Evolutionary conservation across 352 stramenopile species (phyloP), one percentile per base, ranked within the genome.

Genomic region (Globisporangium viniferum): DNA sequence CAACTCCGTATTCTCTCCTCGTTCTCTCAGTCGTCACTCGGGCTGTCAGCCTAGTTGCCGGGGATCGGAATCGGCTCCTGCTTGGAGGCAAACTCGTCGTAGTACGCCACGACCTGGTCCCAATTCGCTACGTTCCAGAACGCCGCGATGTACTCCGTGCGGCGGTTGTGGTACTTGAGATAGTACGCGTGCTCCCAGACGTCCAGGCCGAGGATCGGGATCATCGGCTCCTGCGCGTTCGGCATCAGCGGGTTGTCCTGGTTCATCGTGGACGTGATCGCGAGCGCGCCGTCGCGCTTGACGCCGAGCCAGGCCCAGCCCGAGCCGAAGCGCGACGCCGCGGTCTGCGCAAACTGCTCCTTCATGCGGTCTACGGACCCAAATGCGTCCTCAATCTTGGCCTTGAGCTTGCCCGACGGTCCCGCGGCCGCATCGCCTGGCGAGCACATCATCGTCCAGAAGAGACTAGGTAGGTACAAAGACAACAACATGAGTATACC

Each of bases 121-220:
- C 74, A 83, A 62, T 83, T 79, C 14, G 70, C 62, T 55, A 83
- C 72, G 64, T 81, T 80, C 74, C 76, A 83, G 48, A 82, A 86
- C 35, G 77, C 77, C 15, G 64, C 73, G 31, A 91, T 79, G 66
- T 91, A 91, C 63, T 80, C 78, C 2, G 73, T 24, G 35, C 82
- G 70, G 8, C 70, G 69, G 66, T 89, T 98, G 59, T 98, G 93
- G 86, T 99, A 98, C 82, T 99, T 97, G 67, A 98, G 86, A 87
- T 98, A 98, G 79, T 98, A 98, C 9, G 92, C 90, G 78, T 98
- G 93, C 76, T 99, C 95, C 97, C 97, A 99, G 54, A 99, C 93
- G 78, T 99, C 94, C 20, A 97, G 74, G 27, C 91, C 94, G 39
- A 99, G 81, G 70, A 99, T 98, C 54, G 94, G 94, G 76, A 97